Conservation (phyloP, 371 early-diverging fungal species). For the Syncephalastrum sp. region DNA sequence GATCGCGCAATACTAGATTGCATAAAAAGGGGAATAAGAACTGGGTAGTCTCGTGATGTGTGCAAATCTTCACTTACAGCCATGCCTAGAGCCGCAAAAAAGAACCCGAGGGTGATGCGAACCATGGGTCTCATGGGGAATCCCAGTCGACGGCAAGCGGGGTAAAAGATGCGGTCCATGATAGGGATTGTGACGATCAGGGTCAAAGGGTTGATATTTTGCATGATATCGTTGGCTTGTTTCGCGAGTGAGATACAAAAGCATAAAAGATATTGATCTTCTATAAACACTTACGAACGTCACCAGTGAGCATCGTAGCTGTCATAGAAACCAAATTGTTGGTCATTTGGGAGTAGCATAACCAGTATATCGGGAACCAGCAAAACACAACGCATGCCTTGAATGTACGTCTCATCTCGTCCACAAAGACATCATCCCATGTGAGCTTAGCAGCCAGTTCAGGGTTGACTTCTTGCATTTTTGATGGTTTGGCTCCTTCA, state of each 20-base stretch:
- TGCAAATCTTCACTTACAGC: slow-evolving; percentile 12
- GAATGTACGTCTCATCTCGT: slow-evolving; percentile 60
- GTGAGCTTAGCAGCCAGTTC: slow-evolving; percentile 22
- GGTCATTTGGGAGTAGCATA: slow-evolving; percentile 69
- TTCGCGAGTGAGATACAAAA: not conserved
- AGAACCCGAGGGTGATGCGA: slow-evolving; percentile 74
- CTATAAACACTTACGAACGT: slow-evolving; percentile 29
- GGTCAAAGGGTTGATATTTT: slow-evolving; percentile 65
- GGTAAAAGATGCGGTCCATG: slow-evolving; percentile 70
- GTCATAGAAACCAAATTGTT: slow-evolving; percentile 73
- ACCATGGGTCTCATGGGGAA: slow-evolving; percentile 65
- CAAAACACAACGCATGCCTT: slow-evolving; percentile 68
- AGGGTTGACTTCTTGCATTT: slow-evolving; percentile 19
- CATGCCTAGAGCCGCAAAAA: slow-evolving; percentile 65
- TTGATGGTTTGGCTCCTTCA: slow-evolving; percentile 37
- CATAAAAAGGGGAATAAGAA: not conserved
- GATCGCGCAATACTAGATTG: slow-evolving; percentile 58
- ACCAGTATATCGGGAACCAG: slow-evolving; percentile 74
- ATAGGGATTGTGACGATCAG: slow-evolving; percentile 66
- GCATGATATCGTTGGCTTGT: slow-evolving; percentile 53
- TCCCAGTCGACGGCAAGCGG: slow-evolving; percentile 62
- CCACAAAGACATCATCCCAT: slow-evolving; percentile 72
- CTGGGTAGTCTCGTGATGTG: not conserved
- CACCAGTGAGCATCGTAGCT: slow-evolving; percentile 63
- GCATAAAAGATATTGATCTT: not conserved